Evolutionary conservation across 257 asterid genomes (phyloP).

Genomic region (Petunia axillaris): DNA sequence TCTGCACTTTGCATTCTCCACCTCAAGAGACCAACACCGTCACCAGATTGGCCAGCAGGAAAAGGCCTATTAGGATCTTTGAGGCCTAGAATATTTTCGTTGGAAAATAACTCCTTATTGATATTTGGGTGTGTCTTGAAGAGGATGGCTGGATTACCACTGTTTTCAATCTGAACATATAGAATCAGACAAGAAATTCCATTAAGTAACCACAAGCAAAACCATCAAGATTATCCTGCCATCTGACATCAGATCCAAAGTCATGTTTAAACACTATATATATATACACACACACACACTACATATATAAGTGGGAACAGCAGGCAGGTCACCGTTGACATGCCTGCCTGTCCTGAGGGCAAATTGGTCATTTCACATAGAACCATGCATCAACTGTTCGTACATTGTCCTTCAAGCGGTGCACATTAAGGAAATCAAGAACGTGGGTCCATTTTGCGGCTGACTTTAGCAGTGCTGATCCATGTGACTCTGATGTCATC

Average conservation of each 20-base stretch:
- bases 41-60: constrained; percentile 74
- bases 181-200: not conserved
- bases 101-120: constrained; percentile 72
- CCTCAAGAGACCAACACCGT: constrained; percentile 72
- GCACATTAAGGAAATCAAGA: no score
- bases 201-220: no score
- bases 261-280: not conserved
- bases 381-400: no score
- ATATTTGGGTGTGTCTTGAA: constrained; percentile 92
- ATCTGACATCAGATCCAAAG: not conserved
- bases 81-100: constrained; percentile 73
- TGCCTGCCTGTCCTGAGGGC: no score
- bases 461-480: no score
- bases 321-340: no score
- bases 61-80: constrained; percentile 79
- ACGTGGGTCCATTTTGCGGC: no score
- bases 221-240: not conserved
- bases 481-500: no score
- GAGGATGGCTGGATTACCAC: constrained; percentile 75
- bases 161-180: constrained; percentile 67
- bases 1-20: constrained; percentile 94
- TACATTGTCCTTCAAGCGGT: no score
- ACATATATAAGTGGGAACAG: no score
- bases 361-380: no score
- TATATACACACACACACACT: no score